These are phyloP conservation scores for Geranomyces michiganensis DNA, from an alignment of 192 early-diverging fungal genomes.

Conservation along the genomic window DNA sequence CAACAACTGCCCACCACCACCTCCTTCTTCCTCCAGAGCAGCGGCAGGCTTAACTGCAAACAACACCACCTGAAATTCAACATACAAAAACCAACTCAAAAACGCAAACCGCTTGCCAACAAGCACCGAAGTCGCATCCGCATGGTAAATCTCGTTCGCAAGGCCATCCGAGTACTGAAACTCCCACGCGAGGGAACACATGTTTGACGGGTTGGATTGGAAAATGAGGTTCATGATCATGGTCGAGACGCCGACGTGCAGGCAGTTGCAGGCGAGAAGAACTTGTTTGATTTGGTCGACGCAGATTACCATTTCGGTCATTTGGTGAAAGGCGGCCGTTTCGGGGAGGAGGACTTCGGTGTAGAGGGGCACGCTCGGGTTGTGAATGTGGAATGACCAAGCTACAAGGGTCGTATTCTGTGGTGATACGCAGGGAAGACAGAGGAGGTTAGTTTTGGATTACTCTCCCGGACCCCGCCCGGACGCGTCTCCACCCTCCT, in stretches of 20 bases:
- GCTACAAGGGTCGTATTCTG: background rate
- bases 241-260: constrained; percentile 9
- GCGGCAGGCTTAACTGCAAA: constrained; percentile 1
- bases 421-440: too few species aligned
- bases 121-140: background rate
- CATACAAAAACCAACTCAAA: constrained; percentile 13
- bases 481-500: too few species aligned
- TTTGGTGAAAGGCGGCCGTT: constrained; percentile 15
- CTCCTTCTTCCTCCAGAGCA: background rate
- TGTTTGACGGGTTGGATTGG: constrained; percentile 9
- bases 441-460: too few species aligned
- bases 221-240: constrained; percentile 20
- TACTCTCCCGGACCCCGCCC: too few species aligned
- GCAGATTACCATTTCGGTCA: constrained; percentile 11
- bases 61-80: constrained; percentile 13
- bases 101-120: constrained; percentile 4
- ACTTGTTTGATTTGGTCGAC: constrained; percentile 26
- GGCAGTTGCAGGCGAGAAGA: constrained; percentile 8
- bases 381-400: constrained; percentile 23
- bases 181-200: constrained; percentile 8
- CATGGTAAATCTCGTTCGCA: constrained; percentile 12
- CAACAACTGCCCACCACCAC: background rate
- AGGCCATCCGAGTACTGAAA: constrained; percentile 20
- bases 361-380: constrained; percentile 14
- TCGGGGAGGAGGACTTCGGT: constrained; percentile 21